Conservation (phyloP, 1,139 yeast species). For the Yamadazyma sp. region DNA sequence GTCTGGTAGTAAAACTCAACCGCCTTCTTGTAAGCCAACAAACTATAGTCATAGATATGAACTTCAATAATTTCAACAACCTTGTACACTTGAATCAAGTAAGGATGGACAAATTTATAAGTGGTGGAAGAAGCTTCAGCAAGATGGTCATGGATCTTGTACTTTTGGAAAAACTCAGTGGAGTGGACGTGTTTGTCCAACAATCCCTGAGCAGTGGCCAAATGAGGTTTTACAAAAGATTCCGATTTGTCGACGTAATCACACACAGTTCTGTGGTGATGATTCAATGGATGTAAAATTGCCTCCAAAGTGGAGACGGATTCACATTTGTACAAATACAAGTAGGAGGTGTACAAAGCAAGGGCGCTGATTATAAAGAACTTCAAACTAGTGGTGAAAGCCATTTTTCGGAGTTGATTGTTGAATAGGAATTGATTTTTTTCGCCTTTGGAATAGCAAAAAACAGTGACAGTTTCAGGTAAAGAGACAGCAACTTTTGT, state of each 20-base stretch:
- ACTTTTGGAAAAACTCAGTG: conserved; percentile 35
- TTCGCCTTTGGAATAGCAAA: not conserved
- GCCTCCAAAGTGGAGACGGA: conserved; percentile 32
- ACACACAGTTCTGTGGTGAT: conserved; percentile 37
- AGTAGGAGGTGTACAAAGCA: conserved; percentile 37
- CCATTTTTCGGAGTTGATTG: conserved; percentile 4
- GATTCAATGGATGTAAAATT: conserved; percentile 41
- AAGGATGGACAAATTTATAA: conserved; percentile 25
- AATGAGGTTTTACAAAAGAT: conserved; percentile 32
- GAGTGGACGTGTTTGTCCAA: conserved; percentile 40
- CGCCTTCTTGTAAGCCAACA: conserved; percentile 16
- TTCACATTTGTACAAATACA: conserved; percentile 43
- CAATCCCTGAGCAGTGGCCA: conserved; percentile 25
- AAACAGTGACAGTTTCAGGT: conserved; percentile 1
- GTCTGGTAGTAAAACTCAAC: conserved; percentile 5
- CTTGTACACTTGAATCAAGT: conserved; percentile 29
- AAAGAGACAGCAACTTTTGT: not conserved
- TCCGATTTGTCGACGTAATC: conserved; percentile 33
- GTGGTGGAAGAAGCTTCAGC: conserved; percentile 16
- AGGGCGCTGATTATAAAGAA: conserved; percentile 28
- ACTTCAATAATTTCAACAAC: conserved; percentile 32
- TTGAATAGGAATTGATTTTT: not conserved
- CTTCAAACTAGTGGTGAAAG: conserved; percentile 19
- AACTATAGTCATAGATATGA: conserved; percentile 22
- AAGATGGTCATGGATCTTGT: conserved; percentile 32